phyloP scores from a whole-genome alignment of 2,329 filamentous ascomycete genomes.

The Leptographium lundbergii region DNA sequence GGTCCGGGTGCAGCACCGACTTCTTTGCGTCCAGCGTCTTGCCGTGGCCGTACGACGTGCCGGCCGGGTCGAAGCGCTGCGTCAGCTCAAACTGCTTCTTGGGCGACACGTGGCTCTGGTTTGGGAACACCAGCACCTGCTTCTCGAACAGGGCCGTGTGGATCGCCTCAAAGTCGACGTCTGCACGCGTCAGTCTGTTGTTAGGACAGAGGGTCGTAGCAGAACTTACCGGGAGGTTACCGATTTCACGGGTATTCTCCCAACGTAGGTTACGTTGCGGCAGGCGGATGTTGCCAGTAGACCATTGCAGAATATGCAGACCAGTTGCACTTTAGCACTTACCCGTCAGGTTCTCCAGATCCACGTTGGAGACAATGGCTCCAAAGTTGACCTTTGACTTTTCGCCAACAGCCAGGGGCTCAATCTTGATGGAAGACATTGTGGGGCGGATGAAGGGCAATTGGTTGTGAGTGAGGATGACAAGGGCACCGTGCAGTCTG shows the following conservation, averaged over 20 bases:
- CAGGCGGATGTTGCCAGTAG: no score
- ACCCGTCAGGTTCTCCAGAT: slow-evolving; percentile 52
- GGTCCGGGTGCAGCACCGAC: slow-evolving; percentile 61
- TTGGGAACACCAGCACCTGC: slow-evolving; percentile 60
- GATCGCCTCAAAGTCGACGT: slow-evolving; percentile 52
- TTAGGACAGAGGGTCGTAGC: background rate
- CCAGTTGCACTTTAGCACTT: slow-evolving; percentile 19
- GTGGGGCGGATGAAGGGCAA: background rate
- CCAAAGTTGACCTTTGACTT: slow-evolving; percentile 40
- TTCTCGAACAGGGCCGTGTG: slow-evolving; percentile 53
- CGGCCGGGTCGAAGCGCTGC: slow-evolving; percentile 56
- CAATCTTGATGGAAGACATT: slow-evolving; percentile 12
- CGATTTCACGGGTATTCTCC: slow-evolving; percentile 16
- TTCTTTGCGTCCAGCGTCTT: slow-evolving; percentile 54
- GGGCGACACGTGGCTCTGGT: slow-evolving; percentile 50
- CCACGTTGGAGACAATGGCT: slow-evolving; percentile 41
- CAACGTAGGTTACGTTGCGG: slow-evolving; percentile 8
- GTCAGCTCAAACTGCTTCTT: slow-evolving; percentile 65
- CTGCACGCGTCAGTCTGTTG: slow-evolving; percentile 19
- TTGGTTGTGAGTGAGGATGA: no score
- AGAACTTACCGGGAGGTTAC: slow-evolving; percentile 15
- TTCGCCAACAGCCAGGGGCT: slow-evolving; percentile 7
- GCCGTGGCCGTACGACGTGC: slow-evolving; percentile 57
- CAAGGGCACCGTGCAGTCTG: background rate
- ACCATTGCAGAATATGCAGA: background rate